These are phyloP conservation scores for Phellinidium pouzarii DNA, from an alignment of 1,284 basidiomycete genomes.

Conservation along the genomic window DNA sequence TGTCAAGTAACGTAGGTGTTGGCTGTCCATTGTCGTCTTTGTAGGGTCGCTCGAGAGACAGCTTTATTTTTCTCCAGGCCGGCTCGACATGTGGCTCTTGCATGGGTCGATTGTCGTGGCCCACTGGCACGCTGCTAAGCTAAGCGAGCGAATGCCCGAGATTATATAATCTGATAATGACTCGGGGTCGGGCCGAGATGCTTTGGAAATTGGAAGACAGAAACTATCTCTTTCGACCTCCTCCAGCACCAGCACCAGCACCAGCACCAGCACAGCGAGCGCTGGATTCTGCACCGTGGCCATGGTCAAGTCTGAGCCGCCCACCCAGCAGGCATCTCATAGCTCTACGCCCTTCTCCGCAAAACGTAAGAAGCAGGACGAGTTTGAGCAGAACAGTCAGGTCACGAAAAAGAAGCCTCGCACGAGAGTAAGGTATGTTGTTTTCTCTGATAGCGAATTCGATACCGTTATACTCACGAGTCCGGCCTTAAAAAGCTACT, in stretches of 20 bases:
- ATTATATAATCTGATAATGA: neutral
- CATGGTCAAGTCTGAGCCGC: slow-evolving; percentile 26
- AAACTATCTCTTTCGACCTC: neutral
- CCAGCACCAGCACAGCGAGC: neutral
- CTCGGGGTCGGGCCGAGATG: slow-evolving; percentile 3
- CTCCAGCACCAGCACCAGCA: neutral
- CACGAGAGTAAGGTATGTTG: slow-evolving; percentile 60
- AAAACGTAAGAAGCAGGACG: slow-evolving; percentile 61
- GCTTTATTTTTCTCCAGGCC: slow-evolving; percentile 50
- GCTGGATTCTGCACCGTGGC: neutral
- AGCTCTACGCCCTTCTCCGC: slow-evolving; percentile 10
- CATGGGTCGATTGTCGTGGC: neutral
- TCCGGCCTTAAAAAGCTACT: slow-evolving; percentile 46
- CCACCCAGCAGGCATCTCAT: slow-evolving; percentile 22
- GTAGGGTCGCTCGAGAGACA: slow-evolving; percentile 71
- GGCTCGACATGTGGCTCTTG: slow-evolving; percentile 26
- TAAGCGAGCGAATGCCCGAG: neutral
- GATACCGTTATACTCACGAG: slow-evolving; percentile 17
- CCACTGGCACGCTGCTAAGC: neutral
- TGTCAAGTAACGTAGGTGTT: slow-evolving; percentile 60
- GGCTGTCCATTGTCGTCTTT: slow-evolving; percentile 62
- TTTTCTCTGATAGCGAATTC: slow-evolving; percentile 20
- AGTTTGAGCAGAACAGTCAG: slow-evolving; percentile 40
- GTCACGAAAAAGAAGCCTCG: slow-evolving; percentile 57
- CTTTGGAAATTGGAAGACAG: neutral